These are phyloP conservation scores for Exophiala sideris DNA, from an alignment of 2,329 filamentous ascomycete genomes.

Conservation along the genomic window DNA sequence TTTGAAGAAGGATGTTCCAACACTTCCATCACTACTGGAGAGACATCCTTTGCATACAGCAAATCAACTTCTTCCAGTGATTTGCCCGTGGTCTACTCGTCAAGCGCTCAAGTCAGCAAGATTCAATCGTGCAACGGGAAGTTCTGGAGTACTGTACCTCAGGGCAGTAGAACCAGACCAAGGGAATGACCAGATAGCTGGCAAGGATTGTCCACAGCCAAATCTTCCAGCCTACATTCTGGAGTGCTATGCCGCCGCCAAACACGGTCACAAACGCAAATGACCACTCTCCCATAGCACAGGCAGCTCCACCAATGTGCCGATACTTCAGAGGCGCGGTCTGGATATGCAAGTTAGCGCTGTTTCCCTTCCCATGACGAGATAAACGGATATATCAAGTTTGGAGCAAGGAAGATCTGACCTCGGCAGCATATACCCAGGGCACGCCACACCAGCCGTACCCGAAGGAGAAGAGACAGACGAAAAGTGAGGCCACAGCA, in stretches of 20 bases:
- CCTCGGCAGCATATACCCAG: conserved; percentile 37
- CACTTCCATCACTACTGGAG: no score
- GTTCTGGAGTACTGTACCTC: conserved; percentile 17
- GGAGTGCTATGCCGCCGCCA: conserved; percentile 17
- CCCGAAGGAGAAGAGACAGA: conserved; percentile 16
- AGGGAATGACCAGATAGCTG: conserved; percentile 15
- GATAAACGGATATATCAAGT: no score
- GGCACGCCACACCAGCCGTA: conserved; percentile 27
- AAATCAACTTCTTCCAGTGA: conserved; percentile 60
- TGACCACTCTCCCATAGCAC: conserved; percentile 35
- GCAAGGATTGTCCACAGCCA: conserved; percentile 37
- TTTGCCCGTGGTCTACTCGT: conserved; percentile 23
- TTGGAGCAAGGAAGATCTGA: conserved; percentile 6
- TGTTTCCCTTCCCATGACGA: no score
- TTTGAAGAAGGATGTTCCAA: no score
- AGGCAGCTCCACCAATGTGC: conserved; percentile 35
- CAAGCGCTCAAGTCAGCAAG: conserved; percentile 21
- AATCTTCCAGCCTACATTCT: conserved; percentile 34
- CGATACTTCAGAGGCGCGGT: conserved; percentile 38
- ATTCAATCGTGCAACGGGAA: no score
- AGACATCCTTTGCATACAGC: conserved; percentile 36
- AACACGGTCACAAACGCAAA: conserved; percentile 23
- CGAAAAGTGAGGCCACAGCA: conserved; percentile 10
- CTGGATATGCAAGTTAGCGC: no score
- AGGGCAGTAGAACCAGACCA: conserved; percentile 23